phyloP scores from a whole-genome alignment of 257 asterid species.

The Solanum virginianum region DNA sequence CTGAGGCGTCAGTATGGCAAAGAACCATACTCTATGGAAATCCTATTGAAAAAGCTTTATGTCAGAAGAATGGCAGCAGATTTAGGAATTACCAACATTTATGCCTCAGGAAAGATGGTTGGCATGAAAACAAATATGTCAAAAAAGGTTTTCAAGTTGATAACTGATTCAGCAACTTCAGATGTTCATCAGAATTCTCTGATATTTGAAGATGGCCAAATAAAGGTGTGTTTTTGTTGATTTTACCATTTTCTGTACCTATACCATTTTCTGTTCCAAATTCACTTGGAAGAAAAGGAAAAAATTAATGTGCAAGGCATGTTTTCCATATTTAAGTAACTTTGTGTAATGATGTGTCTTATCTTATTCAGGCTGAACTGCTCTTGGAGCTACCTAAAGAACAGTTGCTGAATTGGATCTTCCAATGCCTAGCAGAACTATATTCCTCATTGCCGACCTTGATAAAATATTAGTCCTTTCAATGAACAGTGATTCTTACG shows the following conservation, averaged over 20 bases:
- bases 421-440: slow-evolving; percentile 83
- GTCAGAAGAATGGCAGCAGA: slow-evolving; percentile 97
- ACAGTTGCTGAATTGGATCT: slow-evolving; percentile 92
- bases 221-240: slow-evolving; percentile 41
- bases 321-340: not conserved
- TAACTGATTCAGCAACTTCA: slow-evolving; percentile 66
- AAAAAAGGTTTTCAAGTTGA: slow-evolving; percentile 70
- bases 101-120: slow-evolving; percentile 70
- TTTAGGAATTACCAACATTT: slow-evolving; percentile 64
- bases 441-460: slow-evolving; percentile 76
- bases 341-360: not conserved
- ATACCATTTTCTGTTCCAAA: not conserved
- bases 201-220: slow-evolving; percentile 59
- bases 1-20: slow-evolving; percentile 82
- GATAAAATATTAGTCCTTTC: slow-evolving; percentile 51
- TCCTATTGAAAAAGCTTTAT: slow-evolving; percentile 80
- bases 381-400: slow-evolving; percentile 92
- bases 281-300: not conserved
- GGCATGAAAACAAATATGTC: slow-evolving; percentile 81
- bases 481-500: not conserved
- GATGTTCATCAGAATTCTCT: slow-evolving; percentile 59
- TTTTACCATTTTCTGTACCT: not conserved
- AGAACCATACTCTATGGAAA: slow-evolving; percentile 96
- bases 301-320: not conserved
- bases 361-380: slow-evolving; percentile 62